phyloP scores from a whole-genome alignment of 1,284 basidiomycete genomes.

The Volvariella surrecta region DNA sequence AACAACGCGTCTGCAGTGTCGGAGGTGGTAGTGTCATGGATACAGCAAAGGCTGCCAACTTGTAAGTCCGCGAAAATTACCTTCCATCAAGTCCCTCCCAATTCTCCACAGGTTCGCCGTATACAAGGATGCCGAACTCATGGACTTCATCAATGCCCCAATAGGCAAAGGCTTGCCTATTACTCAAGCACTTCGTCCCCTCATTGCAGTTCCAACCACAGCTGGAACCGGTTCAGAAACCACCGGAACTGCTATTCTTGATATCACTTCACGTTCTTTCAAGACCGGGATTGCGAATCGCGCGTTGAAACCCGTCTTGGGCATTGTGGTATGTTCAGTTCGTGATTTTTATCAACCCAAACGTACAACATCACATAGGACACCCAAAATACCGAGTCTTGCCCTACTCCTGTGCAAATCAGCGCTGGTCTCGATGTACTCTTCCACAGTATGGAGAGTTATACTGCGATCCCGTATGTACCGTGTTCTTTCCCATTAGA shows the following conservation, averaged over 20 bases:
- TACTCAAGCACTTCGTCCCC: constrained; percentile 64
- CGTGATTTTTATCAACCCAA: neutral
- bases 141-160: constrained; percentile 97
- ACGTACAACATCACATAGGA: constrained; percentile 34
- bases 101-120: constrained; percentile 54
- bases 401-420: constrained; percentile 81
- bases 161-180: constrained; percentile 90
- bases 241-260: constrained; percentile 95
- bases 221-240: constrained; percentile 98
- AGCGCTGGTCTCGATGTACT: constrained; percentile 89
- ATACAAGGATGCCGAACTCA: constrained; percentile 86
- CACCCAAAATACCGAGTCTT: constrained; percentile 80
- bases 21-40: constrained; percentile 96
- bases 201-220: constrained; percentile 93
- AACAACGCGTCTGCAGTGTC: constrained; percentile 42
- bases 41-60: constrained; percentile 87
- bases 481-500: neutral
- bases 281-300: constrained; percentile 96
- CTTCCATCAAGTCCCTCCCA: constrained; percentile 5
- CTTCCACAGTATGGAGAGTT: constrained; percentile 93
- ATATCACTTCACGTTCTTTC: constrained; percentile 84
- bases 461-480: constrained; percentile 79
- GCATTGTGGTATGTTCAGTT: constrained; percentile 53
- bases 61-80: constrained; percentile 39
- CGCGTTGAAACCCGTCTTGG: constrained; percentile 84